Percentiles rank a stretch among this genome's conserved stretches.
phyloP scores from a whole-genome alignment of 2,329 filamentous ascomycete genomes.

The Cladosporium colombiae region DNA sequence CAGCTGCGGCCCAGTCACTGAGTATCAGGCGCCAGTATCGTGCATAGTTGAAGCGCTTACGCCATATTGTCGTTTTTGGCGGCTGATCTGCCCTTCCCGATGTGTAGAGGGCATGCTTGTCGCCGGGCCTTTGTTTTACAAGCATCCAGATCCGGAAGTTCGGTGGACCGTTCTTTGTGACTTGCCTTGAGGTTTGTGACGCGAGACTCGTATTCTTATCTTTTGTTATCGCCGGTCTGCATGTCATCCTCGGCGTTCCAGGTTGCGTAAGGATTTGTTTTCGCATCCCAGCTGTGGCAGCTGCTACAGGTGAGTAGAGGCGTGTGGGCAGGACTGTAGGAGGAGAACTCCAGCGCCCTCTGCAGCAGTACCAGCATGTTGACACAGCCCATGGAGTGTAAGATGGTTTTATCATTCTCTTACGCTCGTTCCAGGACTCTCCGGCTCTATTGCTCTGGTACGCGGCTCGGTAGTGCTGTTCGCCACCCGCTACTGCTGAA shows the following conservation, averaged over 20 bases:
- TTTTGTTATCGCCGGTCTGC: not conserved
- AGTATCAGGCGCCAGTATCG: too few relatives aligned
- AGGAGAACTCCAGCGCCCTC: not conserved
- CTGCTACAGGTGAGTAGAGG: not conserved
- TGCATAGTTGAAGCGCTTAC: not conserved
- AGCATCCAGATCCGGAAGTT: not conserved
- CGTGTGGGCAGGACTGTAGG: too few relatives aligned
- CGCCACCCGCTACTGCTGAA: not conserved
- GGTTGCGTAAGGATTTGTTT: not conserved
- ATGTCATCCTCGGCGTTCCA: not conserved
- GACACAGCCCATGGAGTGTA: not conserved
- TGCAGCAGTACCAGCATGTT: not conserved
- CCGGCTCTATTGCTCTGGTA: not conserved
- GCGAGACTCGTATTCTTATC: not conserved
- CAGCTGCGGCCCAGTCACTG: not conserved
- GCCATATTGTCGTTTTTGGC: rapidly evolving
- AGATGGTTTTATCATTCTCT: not conserved
- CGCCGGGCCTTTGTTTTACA: not conserved
- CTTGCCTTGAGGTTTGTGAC: not conserved
- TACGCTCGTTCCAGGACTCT: not conserved
- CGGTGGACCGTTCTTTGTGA: not conserved
- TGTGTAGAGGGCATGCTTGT: not conserved
- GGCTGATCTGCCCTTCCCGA: not conserved
- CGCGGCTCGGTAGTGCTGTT: not conserved
- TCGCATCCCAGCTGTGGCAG: not conserved